A percentile compares a stretch with the other conserved stretches of the same genome.
Conservation (phyloP, 75 land plant species). For the Pseudotsuga menziesii region DNA sequence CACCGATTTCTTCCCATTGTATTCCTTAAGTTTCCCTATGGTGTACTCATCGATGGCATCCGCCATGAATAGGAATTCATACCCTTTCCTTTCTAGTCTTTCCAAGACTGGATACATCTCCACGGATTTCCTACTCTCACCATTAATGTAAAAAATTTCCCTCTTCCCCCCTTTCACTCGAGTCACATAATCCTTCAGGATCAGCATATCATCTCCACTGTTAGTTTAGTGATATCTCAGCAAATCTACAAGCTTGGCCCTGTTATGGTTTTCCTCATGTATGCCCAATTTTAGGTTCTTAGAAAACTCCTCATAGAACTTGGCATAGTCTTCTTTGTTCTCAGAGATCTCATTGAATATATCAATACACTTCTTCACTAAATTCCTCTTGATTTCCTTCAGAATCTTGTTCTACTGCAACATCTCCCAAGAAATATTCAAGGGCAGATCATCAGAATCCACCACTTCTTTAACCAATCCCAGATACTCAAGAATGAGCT, state of each 20-base stretch:
- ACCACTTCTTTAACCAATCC: too few species aligned
- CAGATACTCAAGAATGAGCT: too few species aligned
- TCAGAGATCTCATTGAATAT: slow-evolving; percentile 69
- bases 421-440: too few species aligned
- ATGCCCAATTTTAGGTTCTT: slow-evolving; percentile 69
- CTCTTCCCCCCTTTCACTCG: slow-evolving; percentile 88
- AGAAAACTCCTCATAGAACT: slow-evolving; percentile 60
- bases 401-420: too few species aligned
- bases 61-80: too few species aligned
- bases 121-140: slow-evolving; percentile 78
- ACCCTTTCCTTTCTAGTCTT: slow-evolving; percentile 63
- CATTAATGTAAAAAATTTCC: slow-evolving; percentile 78
- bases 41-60: too few species aligned
- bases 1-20: slow-evolving; percentile 62
- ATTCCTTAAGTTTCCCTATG: slow-evolving; percentile 67
- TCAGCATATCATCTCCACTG: slow-evolving; percentile 82
- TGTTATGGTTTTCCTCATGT: slow-evolving; percentile 77
- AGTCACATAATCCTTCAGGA: slow-evolving; percentile 84
- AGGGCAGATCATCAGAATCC: too few species aligned
- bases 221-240: slow-evolving; percentile 76
- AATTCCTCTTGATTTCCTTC: too few species aligned
- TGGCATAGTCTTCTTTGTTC: slow-evolving; percentile 68
- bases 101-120: slow-evolving; percentile 92
- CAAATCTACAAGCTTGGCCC: slow-evolving; percentile 63
- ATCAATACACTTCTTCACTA: slow-evolving; percentile 76